These are phyloP conservation scores for Globisporangium nunn DNA, from an alignment of 352 stramenopile species.

Conservation along the genomic window DNA sequence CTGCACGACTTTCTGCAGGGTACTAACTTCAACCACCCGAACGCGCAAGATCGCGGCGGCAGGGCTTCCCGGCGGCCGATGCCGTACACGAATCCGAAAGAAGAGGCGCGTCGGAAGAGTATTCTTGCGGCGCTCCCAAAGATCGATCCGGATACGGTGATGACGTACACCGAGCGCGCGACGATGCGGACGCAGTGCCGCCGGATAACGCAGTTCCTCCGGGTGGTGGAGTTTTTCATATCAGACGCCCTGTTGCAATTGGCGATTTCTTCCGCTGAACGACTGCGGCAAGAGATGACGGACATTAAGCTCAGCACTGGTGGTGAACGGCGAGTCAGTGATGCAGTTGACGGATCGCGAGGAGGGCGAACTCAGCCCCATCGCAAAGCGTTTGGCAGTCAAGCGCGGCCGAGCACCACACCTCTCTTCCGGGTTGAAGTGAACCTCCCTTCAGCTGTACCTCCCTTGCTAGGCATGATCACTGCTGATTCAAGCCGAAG, in stretches of 20 bases:
- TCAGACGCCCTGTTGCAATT: conserved; percentile 69
- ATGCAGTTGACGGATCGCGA: background rate
- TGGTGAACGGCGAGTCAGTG: background rate
- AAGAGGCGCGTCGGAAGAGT: conserved; percentile 10
- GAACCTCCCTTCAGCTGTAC: conserved; percentile 18
- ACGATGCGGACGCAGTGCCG: conserved; percentile 88
- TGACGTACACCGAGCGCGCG: conserved; percentile 93
- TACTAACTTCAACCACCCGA: conserved; percentile 43
- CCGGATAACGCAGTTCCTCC: conserved; percentile 88
- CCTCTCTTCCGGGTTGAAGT: conserved; percentile 81
- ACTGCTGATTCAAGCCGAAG: background rate
- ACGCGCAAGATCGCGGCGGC: background rate
- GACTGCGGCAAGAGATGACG: conserved; percentile 31
- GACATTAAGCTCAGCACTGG: conserved; percentile 24
- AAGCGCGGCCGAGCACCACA: background rate
- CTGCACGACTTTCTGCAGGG: conserved; percentile 47
- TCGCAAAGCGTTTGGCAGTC: background rate
- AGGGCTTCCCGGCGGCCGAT: background rate
- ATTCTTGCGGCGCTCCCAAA: conserved; percentile 13
- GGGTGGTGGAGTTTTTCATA: conserved; percentile 89
- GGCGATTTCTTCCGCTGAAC: conserved; percentile 50
- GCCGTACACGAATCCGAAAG: conserved; percentile 11
- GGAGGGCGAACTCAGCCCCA: background rate
- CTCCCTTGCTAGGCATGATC: conserved; percentile 9
- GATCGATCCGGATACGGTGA: conserved; percentile 35